Evolutionary conservation across 305 asterid genomes (phyloP), one percentile per base, ranked within the genome.

Genomic region (Solanum hybrid): DNA sequence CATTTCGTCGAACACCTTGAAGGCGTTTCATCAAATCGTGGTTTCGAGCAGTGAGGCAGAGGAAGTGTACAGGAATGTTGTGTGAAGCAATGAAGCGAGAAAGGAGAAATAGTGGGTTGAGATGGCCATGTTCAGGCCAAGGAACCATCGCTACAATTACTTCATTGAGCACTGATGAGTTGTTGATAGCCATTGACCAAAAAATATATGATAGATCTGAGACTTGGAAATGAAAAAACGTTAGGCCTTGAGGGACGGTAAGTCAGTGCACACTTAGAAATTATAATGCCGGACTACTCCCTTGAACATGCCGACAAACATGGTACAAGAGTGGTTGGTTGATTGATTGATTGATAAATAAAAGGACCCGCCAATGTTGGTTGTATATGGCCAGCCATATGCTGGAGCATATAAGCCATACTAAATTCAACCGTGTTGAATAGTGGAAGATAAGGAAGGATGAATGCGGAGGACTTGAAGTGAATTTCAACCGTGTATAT

Each of bases 81-180:
- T 37, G 86, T 3, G 86, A 80, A 37, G 86, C 86, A 9, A 80
- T 80, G 33, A 79, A 80, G 31, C 86, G 33, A 80, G 86, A 36
- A n/a, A 80, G 61, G 51, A 37, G 33, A 22, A 80, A 80, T 0
- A 80, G 1, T 24, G 57, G 61, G 3, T 36, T 80, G n/a, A 79
- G 61, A 79, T 37, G 86, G 32, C 86, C 61, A 12, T 80, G 61
- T 80, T 37, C 65, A 37, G 32, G 86, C 57, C 32, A 80, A 3
- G 99, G 99, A 98, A 97, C 95, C 22, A 98, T 91, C 2, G 93
- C 97, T 3, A 96, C 85, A 0, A 96, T 95, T 3, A 95, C 96
- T 22, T 37, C 86, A 80, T 36, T 79, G 22, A 79, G 61, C 15
- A 0, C 61, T 10, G 57, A n/a, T 22, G 32, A 36, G 86, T 37